Evolutionary conservation across 1,284 basidiomycete genomes (phyloP), one percentile per base, ranked within the genome.

Genomic region (Ceratobasidium sp.): DNA sequence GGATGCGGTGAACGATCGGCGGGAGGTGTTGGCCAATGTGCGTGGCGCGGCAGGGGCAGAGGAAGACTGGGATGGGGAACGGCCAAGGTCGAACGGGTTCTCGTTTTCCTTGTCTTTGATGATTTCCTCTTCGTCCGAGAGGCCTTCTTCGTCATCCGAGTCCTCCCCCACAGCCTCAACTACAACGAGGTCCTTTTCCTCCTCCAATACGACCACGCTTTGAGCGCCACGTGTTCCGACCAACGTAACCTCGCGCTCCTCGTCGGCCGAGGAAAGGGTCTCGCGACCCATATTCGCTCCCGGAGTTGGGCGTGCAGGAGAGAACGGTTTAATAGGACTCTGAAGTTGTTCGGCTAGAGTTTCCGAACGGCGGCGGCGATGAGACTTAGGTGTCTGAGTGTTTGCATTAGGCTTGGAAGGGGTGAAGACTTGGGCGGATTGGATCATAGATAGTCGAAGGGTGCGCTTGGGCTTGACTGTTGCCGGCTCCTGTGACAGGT

Each of bases 371-470:
- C 77, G 64, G 65, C 29, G 69, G 41, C 64, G 76, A 17, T 76
- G 77, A 22, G 75, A 73, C 65, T 81, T 80, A 78, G 77, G 81
- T 79, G 33, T 81, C 77, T 14, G 77, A 76, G 81, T 27, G 29
- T 72, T 31, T 14, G 57, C 57, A 27, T 17, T 41, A 19, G 69
- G 69, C 81, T 81, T 72, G 80, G 82, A 76, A 84, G 91, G 91
- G 0, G 88, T 88, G 80, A 92, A 92, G 4, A 93, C 90, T 77
- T 91, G 87, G 0, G 90, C 90, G 74, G 89, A 89, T 44, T 89
- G 85, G 54, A 93, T 91, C 89, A 93, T 90, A 7, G 90, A 91
- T 76, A 93, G 85, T 33, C 91, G 87, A 2, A 90, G 84, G 3
- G 86, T 84, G 24, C 88, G 85, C 24, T 82, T 79, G 5, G 80